Evolutionary conservation across 495 filamentous ascomycete genomes (phyloP), one percentile per base, ranked within the genome.

Genomic region (Evernia prunastri): DNA sequence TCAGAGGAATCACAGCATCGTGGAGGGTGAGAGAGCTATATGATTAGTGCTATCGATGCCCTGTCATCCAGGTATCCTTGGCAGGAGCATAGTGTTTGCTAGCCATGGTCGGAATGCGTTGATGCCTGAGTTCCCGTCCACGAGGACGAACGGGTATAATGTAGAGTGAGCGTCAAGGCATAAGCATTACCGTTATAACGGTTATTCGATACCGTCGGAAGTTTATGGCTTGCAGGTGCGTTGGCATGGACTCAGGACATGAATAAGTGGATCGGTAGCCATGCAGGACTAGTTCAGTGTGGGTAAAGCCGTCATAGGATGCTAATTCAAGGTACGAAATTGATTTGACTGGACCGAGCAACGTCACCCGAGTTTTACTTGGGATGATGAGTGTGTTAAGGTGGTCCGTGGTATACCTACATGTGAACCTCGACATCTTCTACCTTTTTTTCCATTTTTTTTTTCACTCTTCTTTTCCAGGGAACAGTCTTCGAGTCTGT

Each of bases 281-380:
- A 59, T 64, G 62, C 62, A 64, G 25, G 64, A 56, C 45, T 60
- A 58, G 53, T 58, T 60, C 43, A 63, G 51, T 53, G 67, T 67
- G 67, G 67, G 60, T 57, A 58, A 54, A 57, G 62, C 64, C 33
- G 40, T 66, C 60, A 69, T 69, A 69, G 67, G 67, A 63, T 42
- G 61, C 63, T 62, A 65, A 67, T 45, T 58, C 61, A 69, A 69
- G 67, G 67, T 67, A 64, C 65, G 54, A 56, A 62, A 54, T 27
- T 20, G 57, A 63, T 68, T 40, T 69, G 61, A 69, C 36, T 69
- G 67, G 67, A 61, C 58, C 51, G 17, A 33, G 15, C 66, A 65
- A 68, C 66, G 66, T 65, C 66, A 63, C 6, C 58, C 58, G 37
- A 68, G n/a, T 37, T 58, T 25, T 49, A 31, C 29, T 54, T 31